Evolutionary conservation across 768 basidiomycete species (phyloP), one percentile per base, ranked within the genome.

Genomic region (Lyophyllum semitale): DNA sequence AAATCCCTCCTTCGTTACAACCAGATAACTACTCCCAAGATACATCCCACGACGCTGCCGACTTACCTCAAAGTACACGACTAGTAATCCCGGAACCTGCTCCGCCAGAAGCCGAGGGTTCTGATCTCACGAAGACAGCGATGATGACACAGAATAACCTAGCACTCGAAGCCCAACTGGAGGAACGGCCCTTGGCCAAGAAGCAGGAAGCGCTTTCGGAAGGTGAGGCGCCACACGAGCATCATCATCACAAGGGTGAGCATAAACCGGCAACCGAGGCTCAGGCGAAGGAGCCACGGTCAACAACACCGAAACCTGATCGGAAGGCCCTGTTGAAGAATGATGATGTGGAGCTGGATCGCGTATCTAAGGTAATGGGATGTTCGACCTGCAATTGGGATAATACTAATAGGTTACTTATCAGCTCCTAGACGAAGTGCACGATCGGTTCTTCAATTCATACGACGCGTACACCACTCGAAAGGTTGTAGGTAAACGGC

Each of bases 171-270:
- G 88, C 88, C 29, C 90, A 95, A 59, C 79, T 94, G 4, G 90
- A 93, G 65, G 87, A 91, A 59, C 80, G 94, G 32, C 94, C 94
- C 8, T 69, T 96, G 51, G 93, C 91, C 15, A 94, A 89, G 77
- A 86, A 87, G 71, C 93, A 95, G 68, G 91, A 94, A 66, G 84
- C 84, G 58, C 73, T 90, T 25, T 78, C 87, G 59, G 84, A 81
- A 57, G 78, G 73, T 32, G 63, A 57, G 26, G 69, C 64, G 50
- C 67, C 65, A 1, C 69, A 66, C 35, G 70, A 62, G 26, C 62
- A 59, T 59, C 61, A 59, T 48, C 49, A 54, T 25, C 62, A 57
- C 22, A 64, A 63, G 11, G 23, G 62, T 41, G 59, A 61, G 7
- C 51, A 63, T 12, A 51, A 56, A 26, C 46, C 65, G 33, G 35